phyloP scores from a whole-genome alignment of 495 filamentous ascomycete species.

The Penicillium nucicola region DNA sequence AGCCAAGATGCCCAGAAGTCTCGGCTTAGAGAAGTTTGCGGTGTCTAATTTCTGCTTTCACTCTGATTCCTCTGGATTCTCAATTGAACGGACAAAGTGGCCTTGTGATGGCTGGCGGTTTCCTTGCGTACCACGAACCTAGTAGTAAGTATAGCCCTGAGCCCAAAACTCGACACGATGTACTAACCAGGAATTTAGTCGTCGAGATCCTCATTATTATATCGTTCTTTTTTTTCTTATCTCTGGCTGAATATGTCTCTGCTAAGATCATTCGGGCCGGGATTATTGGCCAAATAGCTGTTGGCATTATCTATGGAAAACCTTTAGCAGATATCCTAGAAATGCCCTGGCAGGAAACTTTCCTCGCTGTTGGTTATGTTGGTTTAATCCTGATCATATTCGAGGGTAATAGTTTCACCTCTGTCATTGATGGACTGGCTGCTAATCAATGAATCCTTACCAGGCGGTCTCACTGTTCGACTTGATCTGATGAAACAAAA shows the following conservation, averaged over 20 bases:
- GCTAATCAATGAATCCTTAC: conserved; percentile 9
- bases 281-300: conserved; percentile 32
- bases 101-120: conserved; percentile 25
- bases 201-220: conserved; percentile 30
- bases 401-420: conserved; percentile 17
- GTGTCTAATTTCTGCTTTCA: too few relatives aligned
- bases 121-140: conserved; percentile 33
- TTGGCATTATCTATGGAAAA: conserved; percentile 34
- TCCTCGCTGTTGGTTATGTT: conserved; percentile 33
- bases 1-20: too few relatives aligned
- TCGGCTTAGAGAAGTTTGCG: too few relatives aligned
- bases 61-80: too few relatives aligned
- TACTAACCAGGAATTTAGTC: conserved; percentile 10
- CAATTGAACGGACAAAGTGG: too few relatives aligned
- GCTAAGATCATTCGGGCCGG: conserved; percentile 30
- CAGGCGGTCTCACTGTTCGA: conserved; percentile 30
- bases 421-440: neutral
- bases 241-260: conserved; percentile 29
- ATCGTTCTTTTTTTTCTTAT: conserved; percentile 36
- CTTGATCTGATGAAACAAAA: conserved; percentile 34
- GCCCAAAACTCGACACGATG: neutral
- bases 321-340: conserved; percentile 33
- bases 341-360: conserved; percentile 28
- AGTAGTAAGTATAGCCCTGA: conserved; percentile 17
- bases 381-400: conserved; percentile 37